Percentiles rank a stretch among this genome's conserved stretches.
Evolutionary conservation across 2,329 filamentous ascomycete genomes (phyloP).

Genomic region (Neonectria magnoliae): DNA sequence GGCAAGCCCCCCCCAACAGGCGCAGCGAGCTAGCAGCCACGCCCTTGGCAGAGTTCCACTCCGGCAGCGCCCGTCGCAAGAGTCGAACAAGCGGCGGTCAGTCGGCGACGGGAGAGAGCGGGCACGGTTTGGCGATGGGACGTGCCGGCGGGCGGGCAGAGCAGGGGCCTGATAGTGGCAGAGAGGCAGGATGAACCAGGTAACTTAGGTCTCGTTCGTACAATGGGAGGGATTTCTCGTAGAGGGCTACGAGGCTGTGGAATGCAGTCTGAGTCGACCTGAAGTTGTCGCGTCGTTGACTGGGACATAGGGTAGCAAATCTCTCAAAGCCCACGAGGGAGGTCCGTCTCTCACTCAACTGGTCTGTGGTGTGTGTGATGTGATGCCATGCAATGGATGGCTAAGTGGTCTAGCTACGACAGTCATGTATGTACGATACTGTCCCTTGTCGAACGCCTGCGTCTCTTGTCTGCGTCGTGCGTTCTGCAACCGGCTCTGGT

Average conservation of each 20-base stretch:
- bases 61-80: conserved; percentile 38
- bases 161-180: conserved; percentile 27
- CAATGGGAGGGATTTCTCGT: not conserved
- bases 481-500: conserved; percentile 10
- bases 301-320: not conserved
- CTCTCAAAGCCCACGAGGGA: not conserved
- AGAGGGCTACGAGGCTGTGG: conserved; percentile 10
- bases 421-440: conserved; percentile 1
- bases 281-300: not conserved
- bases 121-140: conserved; percentile 11
- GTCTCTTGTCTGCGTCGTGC: conserved; percentile 14
- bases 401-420: not conserved
- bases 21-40: conserved; percentile 36
- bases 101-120: conserved; percentile 26
- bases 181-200: not conserved
- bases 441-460: conserved; percentile 4
- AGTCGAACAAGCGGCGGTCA: conserved; percentile 43
- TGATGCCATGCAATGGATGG: too few species aligned
- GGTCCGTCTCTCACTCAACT: not conserved
- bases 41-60: conserved; percentile 40
- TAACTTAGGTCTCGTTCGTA: not conserved
- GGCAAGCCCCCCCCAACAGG: conserved; percentile 27
- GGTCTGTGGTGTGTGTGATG: not conserved
- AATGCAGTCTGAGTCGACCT: conserved; percentile 20
- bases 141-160: conserved; percentile 30